Conservation (phyloP, 768 basidiomycete genomes). For the Amanita jacksonii region DNA sequence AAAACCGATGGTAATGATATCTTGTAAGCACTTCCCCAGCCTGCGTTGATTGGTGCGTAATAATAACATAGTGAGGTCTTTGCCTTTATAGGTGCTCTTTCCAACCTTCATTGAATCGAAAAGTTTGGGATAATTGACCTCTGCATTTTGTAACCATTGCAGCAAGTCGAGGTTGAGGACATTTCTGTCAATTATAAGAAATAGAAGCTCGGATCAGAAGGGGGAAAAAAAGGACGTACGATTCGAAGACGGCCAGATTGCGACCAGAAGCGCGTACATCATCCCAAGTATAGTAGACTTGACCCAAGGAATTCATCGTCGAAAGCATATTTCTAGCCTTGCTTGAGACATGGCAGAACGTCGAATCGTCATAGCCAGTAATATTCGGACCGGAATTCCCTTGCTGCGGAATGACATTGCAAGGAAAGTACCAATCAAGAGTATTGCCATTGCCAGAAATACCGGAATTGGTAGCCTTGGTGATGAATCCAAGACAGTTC, state of each 20-base stretch:
- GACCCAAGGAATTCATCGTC: slow-evolving; percentile 51
- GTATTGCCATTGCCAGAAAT: slow-evolving; percentile 54
- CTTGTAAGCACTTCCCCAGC: slow-evolving; percentile 75
- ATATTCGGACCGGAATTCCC: slow-evolving; percentile 52
- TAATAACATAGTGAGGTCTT: slow-evolving; percentile 84
- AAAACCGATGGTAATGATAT: slow-evolving; percentile 82
- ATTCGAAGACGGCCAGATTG: slow-evolving; percentile 91
- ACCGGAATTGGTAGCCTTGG: slow-evolving; percentile 54
- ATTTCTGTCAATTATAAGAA: slow-evolving; percentile 32
- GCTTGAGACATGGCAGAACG: slow-evolving; percentile 63
- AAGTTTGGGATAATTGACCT: slow-evolving; percentile 75
- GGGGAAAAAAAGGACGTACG: slow-evolving; percentile 44
- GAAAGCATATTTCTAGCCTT: slow-evolving; percentile 44
- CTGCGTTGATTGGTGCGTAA: slow-evolving; percentile 58
- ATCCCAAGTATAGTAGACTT: slow-evolving; percentile 93
- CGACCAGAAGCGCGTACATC: slow-evolving; percentile 59
- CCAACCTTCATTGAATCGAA: slow-evolving; percentile 69
- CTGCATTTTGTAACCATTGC: slow-evolving; percentile 70
- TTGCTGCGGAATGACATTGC: slow-evolving; percentile 79
- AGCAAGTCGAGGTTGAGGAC: slow-evolving; percentile 89
- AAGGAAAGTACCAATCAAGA: slow-evolving; percentile 96
- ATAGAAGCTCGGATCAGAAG: background rate
- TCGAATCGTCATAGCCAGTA: slow-evolving; percentile 53
- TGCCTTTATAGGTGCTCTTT: slow-evolving; percentile 68
- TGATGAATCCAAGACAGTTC: slow-evolving; percentile 72